phyloP scores from a whole-genome alignment of 2,329 filamentous ascomycete genomes.

The Aspergillus sp. region DNA sequence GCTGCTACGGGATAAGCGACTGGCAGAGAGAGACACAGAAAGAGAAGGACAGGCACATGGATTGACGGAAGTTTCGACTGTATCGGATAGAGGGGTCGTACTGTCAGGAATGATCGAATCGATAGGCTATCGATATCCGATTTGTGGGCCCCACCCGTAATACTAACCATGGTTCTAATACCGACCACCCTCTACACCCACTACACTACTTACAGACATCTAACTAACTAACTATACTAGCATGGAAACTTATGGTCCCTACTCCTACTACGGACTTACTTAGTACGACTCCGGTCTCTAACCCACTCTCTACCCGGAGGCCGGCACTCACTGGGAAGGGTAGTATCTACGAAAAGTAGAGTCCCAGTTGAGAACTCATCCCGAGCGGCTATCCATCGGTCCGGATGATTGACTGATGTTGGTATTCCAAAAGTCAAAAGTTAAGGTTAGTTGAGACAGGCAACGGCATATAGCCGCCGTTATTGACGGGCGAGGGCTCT shows the following conservation, averaged over 20 bases:
- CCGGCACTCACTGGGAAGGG: background rate
- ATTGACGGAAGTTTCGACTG: background rate
- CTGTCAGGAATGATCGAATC: conserved; percentile 11
- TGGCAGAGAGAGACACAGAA: background rate
- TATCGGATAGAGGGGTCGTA: conserved; percentile 9
- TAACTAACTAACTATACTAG: background rate
- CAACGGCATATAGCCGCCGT: conserved; percentile 1
- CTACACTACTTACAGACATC: background rate
- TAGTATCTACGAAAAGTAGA: background rate
- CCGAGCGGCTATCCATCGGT: background rate
- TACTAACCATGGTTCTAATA: conserved; percentile 7
- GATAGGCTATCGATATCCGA: conserved; percentile 21
- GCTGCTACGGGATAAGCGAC: background rate
- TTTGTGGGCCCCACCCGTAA: conserved; percentile 1
- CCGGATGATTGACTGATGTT: background rate
- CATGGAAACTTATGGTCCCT: background rate
- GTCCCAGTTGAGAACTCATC: background rate
- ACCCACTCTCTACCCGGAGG: background rate
- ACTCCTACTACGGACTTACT: background rate
- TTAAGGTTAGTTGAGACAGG: background rate
- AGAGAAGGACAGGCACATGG: background rate
- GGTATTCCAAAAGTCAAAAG: background rate
- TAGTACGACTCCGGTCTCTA: too few relatives aligned
- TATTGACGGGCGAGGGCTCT: background rate
- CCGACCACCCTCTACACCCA: conserved; percentile 3